These are phyloP conservation scores for Chalaropsis ovoidea DNA, from an alignment of 2,329 filamentous ascomycete genomes.

Conservation along the genomic window DNA sequence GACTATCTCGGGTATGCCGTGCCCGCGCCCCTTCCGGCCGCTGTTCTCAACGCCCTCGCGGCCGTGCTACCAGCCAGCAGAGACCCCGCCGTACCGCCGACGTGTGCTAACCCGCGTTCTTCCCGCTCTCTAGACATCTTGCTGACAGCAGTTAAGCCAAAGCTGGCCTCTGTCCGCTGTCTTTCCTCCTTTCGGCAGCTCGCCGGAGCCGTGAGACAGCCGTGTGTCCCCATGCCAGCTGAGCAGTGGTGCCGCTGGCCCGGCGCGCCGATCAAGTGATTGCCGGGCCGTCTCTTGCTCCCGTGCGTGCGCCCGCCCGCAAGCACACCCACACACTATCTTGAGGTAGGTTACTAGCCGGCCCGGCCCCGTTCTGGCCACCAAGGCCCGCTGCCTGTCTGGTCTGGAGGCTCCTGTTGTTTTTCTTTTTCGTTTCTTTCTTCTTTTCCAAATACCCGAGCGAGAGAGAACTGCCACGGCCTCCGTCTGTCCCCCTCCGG, in stretches of 20 bases:
- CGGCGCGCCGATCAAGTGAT: not conserved
- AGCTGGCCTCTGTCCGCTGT: not conserved
- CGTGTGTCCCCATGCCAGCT: no score
- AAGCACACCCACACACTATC: not conserved
- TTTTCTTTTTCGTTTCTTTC: not conserved
- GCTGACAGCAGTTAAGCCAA: slow-evolving; percentile 21
- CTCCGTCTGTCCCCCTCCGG: no score
- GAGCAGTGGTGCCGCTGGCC: no score
- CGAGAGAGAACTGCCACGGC: not conserved
- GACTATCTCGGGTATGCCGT: slow-evolving; percentile 54
- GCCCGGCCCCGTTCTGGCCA: not conserved
- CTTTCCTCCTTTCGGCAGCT: not conserved
- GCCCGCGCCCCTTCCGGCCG: no score
- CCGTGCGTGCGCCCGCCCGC: not conserved
- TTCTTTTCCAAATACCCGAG: slow-evolving; percentile 5
- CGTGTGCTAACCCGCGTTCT: not conserved
- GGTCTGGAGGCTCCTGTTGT: not conserved
- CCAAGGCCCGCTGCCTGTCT: not conserved
- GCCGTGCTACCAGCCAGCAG: not conserved
- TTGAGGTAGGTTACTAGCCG: not conserved
- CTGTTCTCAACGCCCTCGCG: not conserved
- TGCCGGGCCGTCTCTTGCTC: not conserved
- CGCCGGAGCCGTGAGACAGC: not conserved
- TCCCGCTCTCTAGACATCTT: slow-evolving; percentile 18
- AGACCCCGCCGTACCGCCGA: not conserved